Base-by-base conservation (phyloP, 176 grass and related monocot species). In the Musa itinerans region DNA sequence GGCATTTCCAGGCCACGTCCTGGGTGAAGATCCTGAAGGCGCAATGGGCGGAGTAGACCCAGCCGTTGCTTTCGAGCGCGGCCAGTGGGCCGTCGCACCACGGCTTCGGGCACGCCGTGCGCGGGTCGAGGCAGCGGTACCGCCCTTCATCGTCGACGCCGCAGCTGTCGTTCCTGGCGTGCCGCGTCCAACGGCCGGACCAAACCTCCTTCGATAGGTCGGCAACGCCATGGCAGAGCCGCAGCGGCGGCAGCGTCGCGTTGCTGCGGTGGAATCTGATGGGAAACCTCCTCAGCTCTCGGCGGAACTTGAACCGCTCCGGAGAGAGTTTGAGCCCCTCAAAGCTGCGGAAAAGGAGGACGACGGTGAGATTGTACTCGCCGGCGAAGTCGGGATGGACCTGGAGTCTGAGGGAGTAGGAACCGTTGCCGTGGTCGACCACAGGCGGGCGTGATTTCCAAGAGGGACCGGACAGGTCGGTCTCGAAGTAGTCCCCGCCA, bases 41-140 rank as follows among this genome's bases (percentile, higher is more conserved):
- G 83, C 95, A 99, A 66, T 99, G 95, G 50, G 95, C 86, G 16
- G 95, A 99, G 84, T 99, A 99, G 13, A 99, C 95, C 95, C 95
- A 99, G 1, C 95, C 95, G 23, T 99, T 94, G 78, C 95, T 99
- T 81, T 99, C 95, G 68, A 99, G 78, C 43, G 84, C 86, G 52
- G 86, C 90, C 8, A 99, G 62, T 8, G 86, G 81, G 1, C 95
- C 95, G 1, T 87, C 72, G 84, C 95, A 99, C 95, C 95, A 99
- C 26, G 95, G 88, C 17, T 64, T 68, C 86, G 84, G 76, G 88
- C 95, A 99, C 0, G 72, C 84, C 62, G 86, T 72, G 50, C 77
- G 22, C 16, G 73, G 65, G 29, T 12, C 84, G 8, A 99, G 84
- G 91, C 95, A 99, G 53, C 84, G 69, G 89, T 94, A 99, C 70